phyloP scores from a whole-genome alignment of 305 asterid species.

The Ilex paraguariensis region DNA sequence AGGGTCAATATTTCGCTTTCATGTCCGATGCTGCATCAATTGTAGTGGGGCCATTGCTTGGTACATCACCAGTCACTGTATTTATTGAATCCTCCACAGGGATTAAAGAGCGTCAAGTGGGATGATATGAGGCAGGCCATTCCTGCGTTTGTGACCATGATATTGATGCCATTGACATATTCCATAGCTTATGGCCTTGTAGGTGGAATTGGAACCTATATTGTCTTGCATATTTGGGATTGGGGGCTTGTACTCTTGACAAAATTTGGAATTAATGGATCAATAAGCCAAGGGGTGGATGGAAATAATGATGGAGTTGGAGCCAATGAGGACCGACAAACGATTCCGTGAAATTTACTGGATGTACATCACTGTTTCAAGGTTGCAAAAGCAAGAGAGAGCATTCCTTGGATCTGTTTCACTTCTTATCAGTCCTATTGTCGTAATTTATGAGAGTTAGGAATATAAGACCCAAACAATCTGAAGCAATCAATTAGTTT shows the following conservation, averaged over 20 bases:
- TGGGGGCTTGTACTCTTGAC: background rate
- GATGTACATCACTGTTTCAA: too few species aligned
- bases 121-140: background rate
- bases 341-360: too few species aligned
- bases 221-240: background rate
- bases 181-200: background rate
- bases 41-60: background rate
- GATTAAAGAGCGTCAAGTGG: background rate
- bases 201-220: background rate
- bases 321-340: too few species aligned
- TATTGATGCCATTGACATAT: background rate
- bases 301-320: too few species aligned
- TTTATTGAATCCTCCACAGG: background rate
- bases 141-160: background rate
- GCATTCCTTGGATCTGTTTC: too few species aligned
- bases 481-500: too few species aligned
- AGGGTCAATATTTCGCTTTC: conserved; percentile 1
- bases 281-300: too few species aligned
- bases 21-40: background rate
- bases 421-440: too few species aligned
- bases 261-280: background rate
- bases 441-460: too few species aligned
- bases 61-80: background rate
- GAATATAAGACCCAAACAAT: too few species aligned
- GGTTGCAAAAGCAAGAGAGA: too few species aligned